These are phyloP conservation scores for Athelia sp. DNA, from an alignment of 1,284 basidiomycete species.

Conservation along the genomic window DNA sequence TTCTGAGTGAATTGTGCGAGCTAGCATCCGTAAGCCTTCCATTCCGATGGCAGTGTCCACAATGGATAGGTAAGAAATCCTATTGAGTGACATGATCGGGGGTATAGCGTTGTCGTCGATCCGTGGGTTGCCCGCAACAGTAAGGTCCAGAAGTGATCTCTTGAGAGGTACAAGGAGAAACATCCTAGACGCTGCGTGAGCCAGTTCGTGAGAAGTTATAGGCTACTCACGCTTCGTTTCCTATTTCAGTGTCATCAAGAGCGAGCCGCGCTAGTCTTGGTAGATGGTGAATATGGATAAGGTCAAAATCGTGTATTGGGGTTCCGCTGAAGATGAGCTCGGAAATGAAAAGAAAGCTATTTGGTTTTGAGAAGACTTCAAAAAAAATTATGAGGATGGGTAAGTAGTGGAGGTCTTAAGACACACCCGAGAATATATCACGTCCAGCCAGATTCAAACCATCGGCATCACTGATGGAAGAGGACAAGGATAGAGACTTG, in stretches of 20 bases:
- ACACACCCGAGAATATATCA: constrained; percentile 40
- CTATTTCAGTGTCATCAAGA: constrained; percentile 50
- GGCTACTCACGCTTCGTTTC: constrained; percentile 51
- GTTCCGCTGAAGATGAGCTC: constrained; percentile 43
- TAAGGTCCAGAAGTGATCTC: constrained; percentile 44
- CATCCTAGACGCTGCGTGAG: constrained; percentile 37
- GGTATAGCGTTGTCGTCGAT: constrained; percentile 54
- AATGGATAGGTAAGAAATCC: constrained; percentile 45
- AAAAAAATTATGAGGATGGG: background rate
- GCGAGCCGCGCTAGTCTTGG: constrained; percentile 43
- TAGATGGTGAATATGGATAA: constrained; percentile 48
- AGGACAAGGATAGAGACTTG: constrained; percentile 31
- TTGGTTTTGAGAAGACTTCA: constrained; percentile 45
- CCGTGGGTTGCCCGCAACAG: constrained; percentile 42
- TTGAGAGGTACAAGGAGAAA: constrained; percentile 47
- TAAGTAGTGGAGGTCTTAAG: constrained; percentile 10
- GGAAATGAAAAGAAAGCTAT: constrained; percentile 45
- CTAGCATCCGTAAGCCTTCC: constrained; percentile 49
- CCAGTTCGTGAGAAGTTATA: background rate
- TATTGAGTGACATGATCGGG: constrained; percentile 42
- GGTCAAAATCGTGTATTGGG: constrained; percentile 39
- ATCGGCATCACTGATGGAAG: constrained; percentile 40
- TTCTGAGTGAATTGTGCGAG: constrained; percentile 29
- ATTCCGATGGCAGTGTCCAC: constrained; percentile 50
- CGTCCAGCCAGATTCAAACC: constrained; percentile 41